Conservation (phyloP, 192 early-diverging fungal species). For the Linnemannia elongata region DNA sequence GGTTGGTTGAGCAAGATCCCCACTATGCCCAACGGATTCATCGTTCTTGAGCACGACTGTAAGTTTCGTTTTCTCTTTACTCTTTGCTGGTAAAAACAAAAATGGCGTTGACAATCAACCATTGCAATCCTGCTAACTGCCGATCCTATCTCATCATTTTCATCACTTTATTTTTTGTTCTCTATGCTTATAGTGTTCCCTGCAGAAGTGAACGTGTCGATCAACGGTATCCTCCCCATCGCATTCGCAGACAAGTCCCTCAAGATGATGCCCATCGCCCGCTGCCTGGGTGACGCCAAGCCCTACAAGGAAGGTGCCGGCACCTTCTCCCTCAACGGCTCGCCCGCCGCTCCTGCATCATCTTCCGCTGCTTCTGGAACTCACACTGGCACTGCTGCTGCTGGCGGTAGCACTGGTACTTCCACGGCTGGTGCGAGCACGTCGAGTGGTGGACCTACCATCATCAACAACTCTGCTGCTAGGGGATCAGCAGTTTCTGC, state of each 20-base stretch:
- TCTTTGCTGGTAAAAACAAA: neutral
- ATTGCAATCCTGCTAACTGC: neutral
- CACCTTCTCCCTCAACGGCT: constrained; percentile 15
- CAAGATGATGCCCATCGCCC: constrained; percentile 47
- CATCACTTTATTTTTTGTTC: neutral
- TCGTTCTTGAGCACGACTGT: constrained; percentile 66
- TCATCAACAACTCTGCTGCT: neutral
- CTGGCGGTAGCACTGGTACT: neutral
- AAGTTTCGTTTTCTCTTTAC: constrained; percentile 2
- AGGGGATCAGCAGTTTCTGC: neutral
- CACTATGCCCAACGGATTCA: constrained; percentile 57
- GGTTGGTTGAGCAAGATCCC: constrained; percentile 58
- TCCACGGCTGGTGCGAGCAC: neutral
- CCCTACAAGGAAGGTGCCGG: constrained; percentile 53
- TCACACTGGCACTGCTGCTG: neutral
- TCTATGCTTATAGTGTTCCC: constrained; percentile 33
- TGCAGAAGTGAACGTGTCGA: constrained; percentile 62
- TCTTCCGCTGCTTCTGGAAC: neutral
- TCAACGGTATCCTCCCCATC: constrained; percentile 32
- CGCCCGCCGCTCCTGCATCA: neutral
- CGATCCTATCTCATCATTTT: neutral
- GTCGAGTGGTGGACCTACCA: neutral
- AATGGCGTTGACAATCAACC: neutral
- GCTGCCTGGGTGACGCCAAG: constrained; percentile 49
- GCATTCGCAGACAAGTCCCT: constrained; percentile 26